Conservation (phyloP, 805 yeast genomes). For the Nakazawaea ernobii region DNA sequence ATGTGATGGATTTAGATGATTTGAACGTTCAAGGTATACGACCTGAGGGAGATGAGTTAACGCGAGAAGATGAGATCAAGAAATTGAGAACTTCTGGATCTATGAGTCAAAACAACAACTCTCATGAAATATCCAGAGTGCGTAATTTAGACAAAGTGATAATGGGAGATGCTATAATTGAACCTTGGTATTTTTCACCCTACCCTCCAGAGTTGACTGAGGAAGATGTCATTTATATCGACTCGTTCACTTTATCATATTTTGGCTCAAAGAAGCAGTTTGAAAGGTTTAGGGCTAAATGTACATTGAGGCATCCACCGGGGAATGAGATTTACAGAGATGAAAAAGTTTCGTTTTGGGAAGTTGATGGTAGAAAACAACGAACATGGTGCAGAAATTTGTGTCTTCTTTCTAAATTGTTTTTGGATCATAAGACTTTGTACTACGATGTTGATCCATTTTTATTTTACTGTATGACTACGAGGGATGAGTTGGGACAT, state of each 20-base stretch:
- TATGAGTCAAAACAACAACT: conserved; percentile 80
- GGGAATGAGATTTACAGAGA: conserved; percentile 97
- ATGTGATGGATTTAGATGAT: conserved; percentile 79
- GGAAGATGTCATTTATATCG: conserved; percentile 82
- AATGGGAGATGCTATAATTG: conserved; percentile 87
- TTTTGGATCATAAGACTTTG: conserved; percentile 91
- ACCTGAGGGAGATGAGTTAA: conserved; percentile 62
- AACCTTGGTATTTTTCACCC: conserved; percentile 99
- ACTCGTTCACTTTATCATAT: conserved; percentile 85
- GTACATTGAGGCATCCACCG: conserved; percentile 92
- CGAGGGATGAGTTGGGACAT: conserved; percentile 84
- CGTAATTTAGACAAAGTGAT: conserved; percentile 74
- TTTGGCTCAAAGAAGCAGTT: conserved; percentile 88
- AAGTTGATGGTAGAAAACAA: conserved; percentile 94
- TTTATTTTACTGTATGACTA: conserved; percentile 92
- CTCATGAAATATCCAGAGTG: conserved; percentile 82
- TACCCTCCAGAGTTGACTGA: conserved; percentile 94
- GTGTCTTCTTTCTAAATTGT: conserved; percentile 83
- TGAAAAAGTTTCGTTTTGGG: conserved; percentile 89
- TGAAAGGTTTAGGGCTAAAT: conserved; percentile 83
- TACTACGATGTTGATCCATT: conserved; percentile 99
- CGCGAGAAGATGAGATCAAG: conserved; percentile 88
- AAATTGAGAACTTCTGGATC: conserved; percentile 93
- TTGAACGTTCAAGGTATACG: conserved; percentile 76
- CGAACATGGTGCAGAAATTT: conserved; percentile 96